phyloP scores from a whole-genome alignment of 2,329 filamentous ascomycete species.

The Colletotrichum falcatum region DNA sequence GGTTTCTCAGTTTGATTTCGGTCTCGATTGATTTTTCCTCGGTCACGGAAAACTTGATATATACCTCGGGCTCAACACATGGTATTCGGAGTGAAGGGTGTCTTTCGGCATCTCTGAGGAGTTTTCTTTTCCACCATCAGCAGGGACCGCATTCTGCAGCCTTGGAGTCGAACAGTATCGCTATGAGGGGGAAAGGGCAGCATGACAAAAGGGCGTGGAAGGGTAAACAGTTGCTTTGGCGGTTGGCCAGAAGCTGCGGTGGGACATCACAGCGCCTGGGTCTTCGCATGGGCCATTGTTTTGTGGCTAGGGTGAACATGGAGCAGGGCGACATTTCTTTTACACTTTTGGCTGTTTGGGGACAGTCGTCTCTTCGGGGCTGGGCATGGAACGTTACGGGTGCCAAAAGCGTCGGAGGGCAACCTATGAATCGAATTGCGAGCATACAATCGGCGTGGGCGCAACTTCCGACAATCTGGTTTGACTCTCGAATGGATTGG shows the following conservation, averaged over 20 bases:
- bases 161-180: conserved; percentile 40
- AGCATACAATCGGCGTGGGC: conserved; percentile 41
- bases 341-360: conserved; percentile 14
- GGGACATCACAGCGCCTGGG: conserved; percentile 32
- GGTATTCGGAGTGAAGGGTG: conserved; percentile 41
- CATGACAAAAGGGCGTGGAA: conserved; percentile 33
- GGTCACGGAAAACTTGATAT: conserved; percentile 41
- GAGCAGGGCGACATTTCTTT: conserved; percentile 30
- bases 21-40: conserved; percentile 38
- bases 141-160: conserved; percentile 40
- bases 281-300: conserved; percentile 28
- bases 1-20: conserved; percentile 38
- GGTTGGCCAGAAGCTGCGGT: conserved; percentile 16
- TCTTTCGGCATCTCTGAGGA: conserved; percentile 40
- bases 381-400: conserved; percentile 31
- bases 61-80: conserved; percentile 40
- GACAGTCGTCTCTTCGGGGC: conserved; percentile 27
- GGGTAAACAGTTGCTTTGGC: conserved; percentile 25
- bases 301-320: conserved; percentile 37
- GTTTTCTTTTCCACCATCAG: conserved; percentile 39
- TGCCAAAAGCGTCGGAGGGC: conserved; percentile 40
- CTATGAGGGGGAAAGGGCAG: conserved; percentile 30
- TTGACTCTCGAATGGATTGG: conserved; percentile 40
- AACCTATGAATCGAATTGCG: conserved; percentile 38
- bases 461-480: conserved; percentile 37